Evolutionary conservation across 208 protist genomes (phyloP), one percentile per base, ranked within the genome.

Genomic region (Wallacemonas sp.): DNA sequence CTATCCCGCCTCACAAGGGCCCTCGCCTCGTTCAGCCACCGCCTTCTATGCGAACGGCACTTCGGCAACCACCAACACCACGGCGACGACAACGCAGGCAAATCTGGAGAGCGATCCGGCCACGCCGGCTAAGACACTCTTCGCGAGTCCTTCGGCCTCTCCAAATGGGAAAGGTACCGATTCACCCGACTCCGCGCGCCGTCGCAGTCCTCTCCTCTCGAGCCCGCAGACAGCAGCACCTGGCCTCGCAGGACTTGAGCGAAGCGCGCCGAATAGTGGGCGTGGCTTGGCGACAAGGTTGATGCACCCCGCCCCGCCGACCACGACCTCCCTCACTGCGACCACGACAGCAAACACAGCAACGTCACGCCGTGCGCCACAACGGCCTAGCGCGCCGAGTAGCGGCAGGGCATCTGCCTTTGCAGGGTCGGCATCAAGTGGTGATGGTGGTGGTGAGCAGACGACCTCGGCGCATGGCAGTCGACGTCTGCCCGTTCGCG

Each of bases 1-100:
- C n/a, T n/a, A n/a, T n/a, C n/a, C n/a, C n/a, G 34, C 51, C 8
- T 31, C 51, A 26, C 51, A 58, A 39, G 51, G 51, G 14, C 51
- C 51, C 3, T 58, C 51, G 4, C 51, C 51, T 9, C 51, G 51
- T n/a, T 30, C 47, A 4, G 47, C 21, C 47, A n/a, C n/a, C n/a
- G n/a, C n/a, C n/a, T n/a, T n/a, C n/a, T n/a, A n/a, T n/a, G n/a
- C n/a, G n/a, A n/a, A n/a, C n/a, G n/a, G n/a, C n/a, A n/a, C n/a
- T n/a, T n/a, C n/a, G n/a, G n/a, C n/a, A n/a, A n/a, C n/a, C n/a
- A n/a, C n/a, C n/a, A n/a, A n/a, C n/a, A n/a, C n/a, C n/a, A n/a
- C n/a, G n/a, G n/a, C n/a, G n/a, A n/a, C n/a, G n/a, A n/a, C n/a
- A n/a, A n/a, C n/a, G n/a, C n/a, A n/a, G n/a, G n/a, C n/a, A n/a